Base-by-base conservation (phyloP, 2,329 filamentous ascomycete species). In the Blastomyces emzantsi region DNA sequence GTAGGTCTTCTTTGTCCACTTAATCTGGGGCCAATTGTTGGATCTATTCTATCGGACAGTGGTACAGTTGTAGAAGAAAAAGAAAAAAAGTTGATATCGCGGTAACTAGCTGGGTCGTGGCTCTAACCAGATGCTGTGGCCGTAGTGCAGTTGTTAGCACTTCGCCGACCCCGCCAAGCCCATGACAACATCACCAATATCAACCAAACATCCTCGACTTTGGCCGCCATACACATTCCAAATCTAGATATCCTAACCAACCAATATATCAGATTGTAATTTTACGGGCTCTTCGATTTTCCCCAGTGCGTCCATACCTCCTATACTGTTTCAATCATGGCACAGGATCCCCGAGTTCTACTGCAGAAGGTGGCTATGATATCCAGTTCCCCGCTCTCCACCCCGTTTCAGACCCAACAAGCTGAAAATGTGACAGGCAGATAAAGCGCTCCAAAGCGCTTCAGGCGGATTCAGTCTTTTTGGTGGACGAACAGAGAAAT, bases 381-480 rank as follows among this genome's bases (percentile, higher is more conserved):
- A 62, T 60, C 47, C 47, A 57, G 61, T 49, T 30, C 30, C 60
- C 55, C 33, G 39, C 72, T 71, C 73, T 70, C 65, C 72, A 25
- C 7, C 36, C 36, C 13, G 22, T 6, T 25, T 1, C 72, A 67
- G 72, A 67, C 51, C 67, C 67, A 39, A 62, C 67, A 69, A 62
- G 70, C 69, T 66, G 64, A 63, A 62, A 64, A 61, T 64, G 61
- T 66, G 45, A 69, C 74, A 97, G 92, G 94, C 94, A 79, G 90
- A 97, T 73, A 96, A 94, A 81, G 83, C 87, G 61, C 84, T 90
- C 33, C 79, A 87, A 70, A 82, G 88, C 69, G 92, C 93, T 51
- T 81, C 85, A 25, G 82, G 89, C 36, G 92, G 92, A 70, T 97
- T 96, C 79, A 90, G 87, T 75, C 87, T 96, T 78, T 97, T 99